Percentiles rank a stretch among this genome's conserved stretches.
These are phyloP conservation scores for Truncatella angustata DNA, from an alignment of 2,329 filamentous ascomycete species.

Conservation along the genomic window DNA sequence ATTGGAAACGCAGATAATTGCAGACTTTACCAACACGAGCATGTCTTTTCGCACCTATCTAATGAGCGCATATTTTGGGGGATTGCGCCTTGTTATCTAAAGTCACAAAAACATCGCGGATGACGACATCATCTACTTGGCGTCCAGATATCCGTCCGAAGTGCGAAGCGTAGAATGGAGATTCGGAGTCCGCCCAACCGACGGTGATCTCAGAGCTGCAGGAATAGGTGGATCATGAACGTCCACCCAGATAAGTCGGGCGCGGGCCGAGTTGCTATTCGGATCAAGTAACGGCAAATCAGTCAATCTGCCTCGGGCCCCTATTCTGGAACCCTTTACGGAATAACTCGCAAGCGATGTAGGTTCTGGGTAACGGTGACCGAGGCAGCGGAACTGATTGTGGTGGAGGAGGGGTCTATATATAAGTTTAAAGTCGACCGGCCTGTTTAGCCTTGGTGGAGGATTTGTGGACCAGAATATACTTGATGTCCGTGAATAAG, in stretches of 20 bases:
- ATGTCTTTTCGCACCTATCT: no score
- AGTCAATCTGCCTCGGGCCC: background rate
- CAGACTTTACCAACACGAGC: no score
- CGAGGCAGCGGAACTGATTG: conserved; percentile 3
- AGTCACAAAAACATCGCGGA: no score
- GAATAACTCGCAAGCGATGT: background rate
- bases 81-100: no score
- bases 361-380: background rate
- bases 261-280: conserved; percentile 5
- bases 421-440: conserved; percentile 4
- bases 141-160: no score
- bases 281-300: background rate
- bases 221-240: no score
- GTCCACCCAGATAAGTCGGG: background rate
- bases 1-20: no score
- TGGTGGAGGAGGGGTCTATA: background rate
- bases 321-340: background rate
- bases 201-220: no score
- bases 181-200: no score
- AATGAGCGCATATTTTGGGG: no score
- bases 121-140: no score
- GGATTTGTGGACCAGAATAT: background rate
- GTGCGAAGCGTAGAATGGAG: no score
- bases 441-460: background rate
- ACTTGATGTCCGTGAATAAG: background rate